Base-by-base conservation (phyloP, 164 flowering plant species). In the Piper betle region DNA sequence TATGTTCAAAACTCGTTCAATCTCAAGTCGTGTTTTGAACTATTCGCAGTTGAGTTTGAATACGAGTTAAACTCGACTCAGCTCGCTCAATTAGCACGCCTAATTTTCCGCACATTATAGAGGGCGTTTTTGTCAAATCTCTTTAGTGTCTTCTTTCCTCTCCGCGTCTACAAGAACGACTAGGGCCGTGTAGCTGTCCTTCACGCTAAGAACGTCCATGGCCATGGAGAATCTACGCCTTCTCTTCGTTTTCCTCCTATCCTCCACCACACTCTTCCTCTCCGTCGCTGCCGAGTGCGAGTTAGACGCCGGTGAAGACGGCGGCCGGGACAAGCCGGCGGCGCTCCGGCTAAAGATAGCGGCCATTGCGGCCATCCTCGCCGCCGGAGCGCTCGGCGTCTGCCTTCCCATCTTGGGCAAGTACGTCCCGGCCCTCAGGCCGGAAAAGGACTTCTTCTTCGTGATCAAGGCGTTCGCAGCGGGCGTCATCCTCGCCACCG, bases 401-500 rank as follows among this genome's bases (percentile, higher is more conserved):
- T 68, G 72, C 19, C 57, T 65, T 5, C 77, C 74, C 0, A 69
- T 74, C 2, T 39, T 71, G 10, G 13, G 72, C 0, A 64, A 63
- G 6, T 52, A 53, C 0, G 18, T 71, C 55, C 74, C 74, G 0
- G 67, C 67, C 4, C 63, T 71, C 33, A 58, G 53, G 5, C 77
- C 77, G 3, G 72, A 74, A n/a, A 46, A 68, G 6, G 52, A 60
- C 38, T 50, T 68, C 5, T 74, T 74, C 33, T 57, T 68, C 13
- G 46, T 74, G 5, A 68, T 74, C 6, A 74, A 68, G 58, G 64
- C 77, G 8, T 74, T 74, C 43, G 74, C 77, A 0, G 69, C 72
- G 0, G 77, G 77, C 17, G 63, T 74, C 39, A 74, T 74, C 19
- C 72, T 74, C 0, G 74, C 71, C 3, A 74, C 77, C 0, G 77